Evolutionary conservation across 495 filamentous ascomycete species (phyloP).

Genomic region (Aspergillus cavernicola): DNA sequence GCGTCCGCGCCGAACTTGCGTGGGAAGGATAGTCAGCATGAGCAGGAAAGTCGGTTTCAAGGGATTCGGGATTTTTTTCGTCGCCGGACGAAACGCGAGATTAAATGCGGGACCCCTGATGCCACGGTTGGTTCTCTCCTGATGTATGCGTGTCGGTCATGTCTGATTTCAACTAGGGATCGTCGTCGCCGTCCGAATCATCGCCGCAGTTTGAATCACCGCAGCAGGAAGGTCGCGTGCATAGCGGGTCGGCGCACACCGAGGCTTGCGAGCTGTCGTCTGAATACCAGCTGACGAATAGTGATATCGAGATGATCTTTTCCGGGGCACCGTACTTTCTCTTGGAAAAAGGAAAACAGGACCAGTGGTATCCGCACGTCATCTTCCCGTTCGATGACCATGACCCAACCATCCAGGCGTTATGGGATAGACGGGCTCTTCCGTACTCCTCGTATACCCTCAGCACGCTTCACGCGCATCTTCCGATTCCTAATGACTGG

Average conservation of each 20-base stretch:
- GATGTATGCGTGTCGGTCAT: too few species aligned
- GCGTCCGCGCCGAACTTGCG: constrained; percentile 6
- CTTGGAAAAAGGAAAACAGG: constrained; percentile 46
- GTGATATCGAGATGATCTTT: constrained; percentile 65
- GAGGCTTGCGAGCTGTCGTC: too few species aligned
- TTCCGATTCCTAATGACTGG: constrained; percentile 39
- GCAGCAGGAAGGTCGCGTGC: too few species aligned
- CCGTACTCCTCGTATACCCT: constrained; percentile 46
- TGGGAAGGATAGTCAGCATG: neutral
- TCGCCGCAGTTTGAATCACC: neutral
- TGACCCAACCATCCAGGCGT: constrained; percentile 55
- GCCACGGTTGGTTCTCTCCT: neutral
- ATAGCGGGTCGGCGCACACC: too few species aligned
- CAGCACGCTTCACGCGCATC: constrained; percentile 44
- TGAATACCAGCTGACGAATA: constrained; percentile 41
- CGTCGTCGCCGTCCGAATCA: neutral
- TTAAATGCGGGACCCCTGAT: neutral
- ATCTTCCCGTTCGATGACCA: constrained; percentile 67
- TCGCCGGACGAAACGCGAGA: constrained; percentile 2
- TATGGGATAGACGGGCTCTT: constrained; percentile 53
- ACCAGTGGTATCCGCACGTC: constrained; percentile 58
- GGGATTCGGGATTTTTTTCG: constrained; percentile 31
- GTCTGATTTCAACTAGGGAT: neutral
- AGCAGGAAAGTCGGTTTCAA: neutral
- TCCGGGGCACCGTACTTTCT: constrained; percentile 76